These are phyloP conservation scores for Dinochytrium kinnereticum DNA, from an alignment of 371 early-diverging fungal genomes.

Conservation along the genomic window DNA sequence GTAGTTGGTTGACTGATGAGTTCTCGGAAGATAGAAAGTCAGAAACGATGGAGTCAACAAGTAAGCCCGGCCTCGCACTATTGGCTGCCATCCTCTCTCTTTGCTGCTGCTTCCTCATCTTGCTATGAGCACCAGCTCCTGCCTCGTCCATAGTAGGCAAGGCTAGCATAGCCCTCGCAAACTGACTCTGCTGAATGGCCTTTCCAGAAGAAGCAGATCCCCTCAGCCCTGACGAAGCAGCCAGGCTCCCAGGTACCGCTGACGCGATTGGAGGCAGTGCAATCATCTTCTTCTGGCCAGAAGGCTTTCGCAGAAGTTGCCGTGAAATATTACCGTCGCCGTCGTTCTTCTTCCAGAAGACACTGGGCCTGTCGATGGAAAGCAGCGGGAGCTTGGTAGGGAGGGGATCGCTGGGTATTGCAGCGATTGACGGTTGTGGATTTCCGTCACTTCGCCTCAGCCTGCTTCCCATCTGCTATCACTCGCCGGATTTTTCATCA, in stretches of 20 bases:
- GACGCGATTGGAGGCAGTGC: neutral
- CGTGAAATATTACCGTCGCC: no score
- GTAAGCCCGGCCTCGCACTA: neutral
- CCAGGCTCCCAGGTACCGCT: neutral
- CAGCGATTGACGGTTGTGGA: neutral
- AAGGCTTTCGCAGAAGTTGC: neutral
- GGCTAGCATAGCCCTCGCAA: conserved; percentile 8
- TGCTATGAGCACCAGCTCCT: conserved; percentile 4
- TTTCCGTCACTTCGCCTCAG: neutral
- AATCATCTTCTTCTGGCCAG: neutral
- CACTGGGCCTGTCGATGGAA: no score
- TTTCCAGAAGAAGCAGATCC: neutral
- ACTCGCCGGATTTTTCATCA: no score
- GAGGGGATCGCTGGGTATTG: neutral
- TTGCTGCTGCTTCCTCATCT: conserved; percentile 4
- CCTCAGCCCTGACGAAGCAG: neutral
- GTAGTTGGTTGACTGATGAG: conserved; percentile 2
- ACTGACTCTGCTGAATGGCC: conserved; percentile 14
- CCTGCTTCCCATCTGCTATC: no score
- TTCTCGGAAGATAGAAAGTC: conserved; percentile 8
- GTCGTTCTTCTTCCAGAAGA: neutral
- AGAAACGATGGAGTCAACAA: conserved; percentile 11
- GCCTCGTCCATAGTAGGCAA: conserved; percentile 5
- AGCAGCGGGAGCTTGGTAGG: no score
- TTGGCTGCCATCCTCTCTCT: neutral